Percentiles rank a stretch among this genome's conserved stretches.
Conservation (phyloP, 164 flowering plant genomes). For the Warburgia ugandensis region DNA sequence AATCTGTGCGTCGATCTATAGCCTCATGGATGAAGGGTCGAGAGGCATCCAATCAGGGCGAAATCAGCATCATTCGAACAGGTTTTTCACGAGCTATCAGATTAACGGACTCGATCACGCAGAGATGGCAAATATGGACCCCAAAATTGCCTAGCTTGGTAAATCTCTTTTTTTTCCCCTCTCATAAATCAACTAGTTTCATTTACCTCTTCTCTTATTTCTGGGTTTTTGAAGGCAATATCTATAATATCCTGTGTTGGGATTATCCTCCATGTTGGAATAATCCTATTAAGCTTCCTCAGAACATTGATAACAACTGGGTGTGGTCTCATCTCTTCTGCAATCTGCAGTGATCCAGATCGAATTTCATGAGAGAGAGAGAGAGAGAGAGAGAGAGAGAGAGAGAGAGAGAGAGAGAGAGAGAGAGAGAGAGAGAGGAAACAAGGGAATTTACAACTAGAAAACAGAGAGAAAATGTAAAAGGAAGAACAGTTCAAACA, state of each 20-base stretch:
- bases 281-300: slow-evolving; percentile 32
- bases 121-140: too few relatives aligned
- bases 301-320: slow-evolving; percentile 37
- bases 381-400: neutral
- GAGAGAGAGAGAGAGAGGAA: neutral
- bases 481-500: too few relatives aligned
- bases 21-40: too few relatives aligned
- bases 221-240: slow-evolving; percentile 54
- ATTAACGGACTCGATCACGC: too few relatives aligned
- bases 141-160: too few relatives aligned
- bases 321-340: slow-evolving; percentile 64
- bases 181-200: too few relatives aligned
- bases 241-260: slow-evolving; percentile 68
- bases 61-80: too few relatives aligned
- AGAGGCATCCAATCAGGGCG: too few relatives aligned
- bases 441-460: neutral
- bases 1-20: too few relatives aligned
- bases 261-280: slow-evolving; percentile 83
- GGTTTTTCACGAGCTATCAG: too few relatives aligned
- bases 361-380: neutral
- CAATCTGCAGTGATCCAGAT: slow-evolving; percentile 45
- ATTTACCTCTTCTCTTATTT: slow-evolving; percentile 51
- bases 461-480: too few relatives aligned
- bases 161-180: too few relatives aligned
- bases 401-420: neutral